Percentiles rank a stretch among this genome's conserved stretches.
phyloP scores from a whole-genome alignment of 129 eudicot species.

The Escallonia rubra region DNA sequence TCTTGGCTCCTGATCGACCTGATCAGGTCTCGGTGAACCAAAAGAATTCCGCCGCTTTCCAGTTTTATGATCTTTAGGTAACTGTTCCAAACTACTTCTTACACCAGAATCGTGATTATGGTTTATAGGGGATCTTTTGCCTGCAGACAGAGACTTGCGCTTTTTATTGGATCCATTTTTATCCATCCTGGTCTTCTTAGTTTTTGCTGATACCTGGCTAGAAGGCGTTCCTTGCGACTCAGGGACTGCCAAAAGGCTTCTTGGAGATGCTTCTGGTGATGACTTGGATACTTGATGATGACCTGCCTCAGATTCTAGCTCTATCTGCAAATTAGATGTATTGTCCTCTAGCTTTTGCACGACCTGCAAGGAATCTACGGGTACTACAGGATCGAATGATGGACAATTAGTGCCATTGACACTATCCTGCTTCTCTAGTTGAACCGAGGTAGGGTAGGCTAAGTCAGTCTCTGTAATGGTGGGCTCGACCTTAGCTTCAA shows the following conservation, averaged over 20 bases:
- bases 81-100: slow-evolving; percentile 56
- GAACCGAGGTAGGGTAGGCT: background rate
- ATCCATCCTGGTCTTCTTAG: slow-evolving; percentile 39
- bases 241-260: slow-evolving; percentile 50
- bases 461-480: slow-evolving; percentile 1
- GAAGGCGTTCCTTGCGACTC: slow-evolving; percentile 79
- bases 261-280: slow-evolving; percentile 49
- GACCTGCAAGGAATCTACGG: slow-evolving; percentile 14
- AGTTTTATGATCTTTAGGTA: slow-evolving; percentile 56
- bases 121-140: slow-evolving; percentile 46
- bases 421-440: background rate
- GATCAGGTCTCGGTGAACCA: slow-evolving; percentile 60
- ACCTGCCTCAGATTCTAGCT: background rate
- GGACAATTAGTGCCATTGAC: background rate
- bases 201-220: slow-evolving; percentile 61
- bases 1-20: slow-evolving; percentile 61
- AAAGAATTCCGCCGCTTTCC: slow-evolving; percentile 67
- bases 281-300: background rate
- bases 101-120: slow-evolving; percentile 36
- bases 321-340: background rate
- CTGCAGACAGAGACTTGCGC: slow-evolving; percentile 47
- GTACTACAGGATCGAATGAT: no score
- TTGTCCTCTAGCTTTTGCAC: slow-evolving; percentile 14
- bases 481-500: slow-evolving; percentile 34
- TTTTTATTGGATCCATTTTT: slow-evolving; percentile 44